Evolutionary conservation across 345 rosid genomes (phyloP), one percentile per base, ranked within the genome.

Genomic region (Populus ilicifolia): DNA sequence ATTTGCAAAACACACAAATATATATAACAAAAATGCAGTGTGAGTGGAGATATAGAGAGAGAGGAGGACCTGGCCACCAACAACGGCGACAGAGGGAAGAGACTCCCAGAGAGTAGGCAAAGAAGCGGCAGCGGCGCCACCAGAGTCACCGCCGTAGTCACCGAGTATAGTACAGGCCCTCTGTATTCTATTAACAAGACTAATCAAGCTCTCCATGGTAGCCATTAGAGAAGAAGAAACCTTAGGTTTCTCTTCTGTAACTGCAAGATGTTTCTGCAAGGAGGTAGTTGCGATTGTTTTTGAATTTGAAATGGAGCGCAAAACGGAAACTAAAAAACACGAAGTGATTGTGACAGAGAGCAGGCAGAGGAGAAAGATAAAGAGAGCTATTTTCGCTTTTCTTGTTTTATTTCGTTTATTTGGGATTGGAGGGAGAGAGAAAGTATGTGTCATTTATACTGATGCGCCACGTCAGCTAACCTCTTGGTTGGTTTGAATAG

Each of bases 21-120:
- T 33, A 12, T 6, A 21, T 41, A 3, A 39, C 6, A 43, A 65
- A 71, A 25, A 23, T 1, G 0, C 21, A 2, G 4, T 30, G 18
- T 8, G 17, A 14, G 29, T 20, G n/a, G 36, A 48, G 10, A 43
- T 8, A 36, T 5, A 46, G 33, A 41, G 16, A 41, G 33, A 48
- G 44, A 35, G 17, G 17, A 48, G 16, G 9, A 89, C 92, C 89
- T 89, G 90, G 68, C 93, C 91, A 33, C 90, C 93, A 65, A 91
- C 93, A 72, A 89, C 93, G 67, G 48, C 87, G 52, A 91, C 89
- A 70, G 94, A 85, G 6, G 94, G 93, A 80, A 91, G 93, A 56
- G 91, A 85, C 78, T 89, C 94, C 94, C 93, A 89, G 23, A 89
- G 94, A 20, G 92, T 85, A 81, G 90, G 87, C 81, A 89, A 80